Base-by-base conservation (phyloP, 768 basidiomycete species). In the Piloderma croceum region DNA sequence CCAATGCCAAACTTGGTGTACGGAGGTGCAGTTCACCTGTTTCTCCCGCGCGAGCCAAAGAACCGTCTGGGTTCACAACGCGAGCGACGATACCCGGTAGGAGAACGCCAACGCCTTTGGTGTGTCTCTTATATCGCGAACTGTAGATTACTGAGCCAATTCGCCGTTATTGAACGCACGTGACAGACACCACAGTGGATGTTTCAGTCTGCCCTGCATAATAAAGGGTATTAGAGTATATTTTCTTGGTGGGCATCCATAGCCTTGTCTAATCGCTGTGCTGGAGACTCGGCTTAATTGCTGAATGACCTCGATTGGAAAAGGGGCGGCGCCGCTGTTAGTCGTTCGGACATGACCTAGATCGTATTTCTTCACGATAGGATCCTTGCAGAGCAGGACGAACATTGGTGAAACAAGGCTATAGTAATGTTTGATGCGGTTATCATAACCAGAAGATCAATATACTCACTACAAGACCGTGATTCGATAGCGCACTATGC, bases 391-490 rank as follows among this genome's bases (percentile, higher is more conserved):
- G n/a, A 83, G 58, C 12, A 81, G 61, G 7, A 83, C 74, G 6
- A 79, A 68, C 41, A 81, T 77, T 11, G 81, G 81, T 12, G 81
- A 81, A 24, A 83, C 80, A 18, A 83, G 56, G 42, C 79, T 81
- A 38, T 13, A 34, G 20, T 27, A 23, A n/a, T n/a, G n/a, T n/a
- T n/a, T n/a, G 34, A 38, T 23, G 42, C 32, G 19, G 4, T 23
- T 32, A 22, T 17, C 35, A 10, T 18, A 29, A 27, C 22, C 38
- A 24, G n/a, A n/a, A n/a, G n/a, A n/a, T n/a, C n/a, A n/a, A n/a
- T n/a, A n/a, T n/a, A n/a, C n/a, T 4, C 53, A 70, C 43, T 50
- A 81, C 78, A 68, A 69, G 39, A 82, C 53, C 45, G 80, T 76
- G 25, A 81, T 69, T 45, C 64, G 65, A 58, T 81, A 70, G 9